Conservation (phyloP, 2,329 filamentous ascomycete genomes). For the Penicillium sp. region DNA sequence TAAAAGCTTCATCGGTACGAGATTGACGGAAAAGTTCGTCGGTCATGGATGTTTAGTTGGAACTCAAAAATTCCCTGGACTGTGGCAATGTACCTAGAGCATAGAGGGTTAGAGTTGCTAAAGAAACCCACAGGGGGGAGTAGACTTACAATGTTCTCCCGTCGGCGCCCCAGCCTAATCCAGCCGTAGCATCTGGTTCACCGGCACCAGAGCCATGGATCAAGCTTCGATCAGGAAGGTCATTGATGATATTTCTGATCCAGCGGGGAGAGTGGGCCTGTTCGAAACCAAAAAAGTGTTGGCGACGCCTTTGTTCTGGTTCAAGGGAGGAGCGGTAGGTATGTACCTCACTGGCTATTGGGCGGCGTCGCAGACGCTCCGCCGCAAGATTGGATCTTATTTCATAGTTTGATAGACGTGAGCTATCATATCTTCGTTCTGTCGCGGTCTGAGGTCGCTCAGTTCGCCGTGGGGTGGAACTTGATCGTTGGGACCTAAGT, state of each 20-base stretch:
- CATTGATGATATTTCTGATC: constrained; percentile 38
- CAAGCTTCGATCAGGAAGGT: constrained; percentile 34
- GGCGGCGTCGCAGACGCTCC: constrained; percentile 40
- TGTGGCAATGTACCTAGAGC: constrained; percentile 47
- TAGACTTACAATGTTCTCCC: constrained; percentile 47
- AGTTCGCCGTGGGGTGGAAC: constrained; percentile 35
- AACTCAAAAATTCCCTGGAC: constrained; percentile 51
- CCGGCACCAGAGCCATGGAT: constrained; percentile 33
- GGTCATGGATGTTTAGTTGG: constrained; percentile 47
- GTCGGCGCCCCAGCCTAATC: constrained; percentile 49
- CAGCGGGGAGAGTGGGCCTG: constrained; percentile 39
- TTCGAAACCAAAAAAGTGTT: constrained; percentile 33
- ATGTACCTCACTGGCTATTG: constrained; percentile 35
- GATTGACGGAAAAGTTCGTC: constrained; percentile 48
- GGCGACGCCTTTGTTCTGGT: constrained; percentile 35
- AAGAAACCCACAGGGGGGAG: no score
- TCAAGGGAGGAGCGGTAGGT: constrained; percentile 24
- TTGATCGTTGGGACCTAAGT: constrained; percentile 31
- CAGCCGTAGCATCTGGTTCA: constrained; percentile 46
- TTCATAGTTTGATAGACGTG: constrained; percentile 33
- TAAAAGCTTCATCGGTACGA: constrained; percentile 37
- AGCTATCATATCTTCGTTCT: constrained; percentile 28
- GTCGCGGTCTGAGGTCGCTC: constrained; percentile 27
- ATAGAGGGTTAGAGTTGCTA: neutral
- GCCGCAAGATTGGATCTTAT: constrained; percentile 39